These are phyloP conservation scores for Hirsutella rhossiliensis DNA, from an alignment of 2,329 filamentous ascomycete species.

Conservation along the genomic window DNA sequence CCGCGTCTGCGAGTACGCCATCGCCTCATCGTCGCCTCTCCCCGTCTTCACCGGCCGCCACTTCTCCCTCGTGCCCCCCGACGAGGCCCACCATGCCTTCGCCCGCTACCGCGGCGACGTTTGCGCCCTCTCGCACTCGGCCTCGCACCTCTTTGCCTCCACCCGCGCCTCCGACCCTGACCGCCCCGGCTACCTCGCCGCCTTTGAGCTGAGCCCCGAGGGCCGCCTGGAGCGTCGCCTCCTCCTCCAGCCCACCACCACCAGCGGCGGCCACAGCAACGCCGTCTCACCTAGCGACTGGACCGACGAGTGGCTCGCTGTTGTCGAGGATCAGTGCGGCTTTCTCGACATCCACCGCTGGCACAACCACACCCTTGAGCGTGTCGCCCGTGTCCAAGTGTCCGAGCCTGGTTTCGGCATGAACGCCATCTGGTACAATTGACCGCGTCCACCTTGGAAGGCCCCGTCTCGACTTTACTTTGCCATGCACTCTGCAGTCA, in stretches of 20 bases:
- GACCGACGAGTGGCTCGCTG: conserved; percentile 79
- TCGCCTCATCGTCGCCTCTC: conserved; percentile 60
- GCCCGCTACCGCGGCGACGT: conserved; percentile 76
- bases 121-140: conserved; percentile 57
- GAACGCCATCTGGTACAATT: conserved; percentile 93
- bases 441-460: not conserved
- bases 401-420: conserved; percentile 86
- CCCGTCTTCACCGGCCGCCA: conserved; percentile 68
- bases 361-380: conserved; percentile 66
- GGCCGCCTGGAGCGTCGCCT: conserved; percentile 70
- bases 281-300: conserved; percentile 76
- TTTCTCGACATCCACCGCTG: conserved; percentile 83
- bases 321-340: conserved; percentile 80
- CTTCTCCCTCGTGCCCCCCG: conserved; percentile 71
- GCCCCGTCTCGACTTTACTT: not conserved
- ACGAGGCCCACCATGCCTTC: conserved; percentile 43
- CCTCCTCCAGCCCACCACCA: conserved; percentile 72
- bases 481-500: not conserved
- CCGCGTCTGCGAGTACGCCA: conserved; percentile 66
- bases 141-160: conserved; percentile 71
- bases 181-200: conserved; percentile 72
- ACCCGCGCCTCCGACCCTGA: conserved; percentile 66
- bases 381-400: conserved; percentile 66
- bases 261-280: conserved; percentile 79
- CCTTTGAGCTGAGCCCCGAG: conserved; percentile 56